A percentile compares a stretch with the other conserved stretches of the same genome.
phyloP scores from a whole-genome alignment of 2,329 filamentous ascomycete species.

The Arthrobotrys musiformis region DNA sequence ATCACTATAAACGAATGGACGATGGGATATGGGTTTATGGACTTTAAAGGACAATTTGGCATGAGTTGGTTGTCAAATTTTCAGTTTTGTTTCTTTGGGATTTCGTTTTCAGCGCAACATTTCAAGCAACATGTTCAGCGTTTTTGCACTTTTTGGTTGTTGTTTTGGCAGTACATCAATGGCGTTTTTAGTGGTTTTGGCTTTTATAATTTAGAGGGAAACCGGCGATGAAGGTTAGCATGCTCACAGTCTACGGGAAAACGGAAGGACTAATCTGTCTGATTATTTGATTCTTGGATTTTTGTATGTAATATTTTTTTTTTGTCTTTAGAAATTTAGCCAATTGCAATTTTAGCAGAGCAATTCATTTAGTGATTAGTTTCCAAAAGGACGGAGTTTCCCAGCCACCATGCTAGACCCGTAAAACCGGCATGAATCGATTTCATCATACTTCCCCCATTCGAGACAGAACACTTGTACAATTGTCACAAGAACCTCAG shows the following conservation, averaged over 20 bases:
- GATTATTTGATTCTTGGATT: not conserved
- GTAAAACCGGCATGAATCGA: not conserved
- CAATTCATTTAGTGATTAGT: not conserved
- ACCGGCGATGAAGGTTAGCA: not conserved
- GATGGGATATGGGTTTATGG: not conserved
- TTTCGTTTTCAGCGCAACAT: slow-evolving; percentile 6
- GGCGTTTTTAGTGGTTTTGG: slow-evolving; percentile 28
- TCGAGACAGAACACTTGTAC: slow-evolving; percentile 9
- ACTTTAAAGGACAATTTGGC: not conserved
- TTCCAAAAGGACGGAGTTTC: not conserved
- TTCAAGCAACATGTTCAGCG: not conserved
- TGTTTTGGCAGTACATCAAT: slow-evolving; percentile 9
- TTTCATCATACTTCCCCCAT: not conserved
- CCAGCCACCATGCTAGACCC: not conserved
- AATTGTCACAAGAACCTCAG: not conserved
- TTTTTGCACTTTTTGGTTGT: not conserved
- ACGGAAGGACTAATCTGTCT: not conserved
- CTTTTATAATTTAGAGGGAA: slow-evolving; percentile 38
- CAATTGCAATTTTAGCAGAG: not conserved
- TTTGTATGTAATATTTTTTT: not conserved
- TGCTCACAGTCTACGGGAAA: slow-evolving; percentile 14
- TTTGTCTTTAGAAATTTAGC: slow-evolving; percentile 5
- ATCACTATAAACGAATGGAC: slow-evolving; percentile 18
- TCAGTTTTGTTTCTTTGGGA: slow-evolving; percentile 8
- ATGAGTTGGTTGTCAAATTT: slow-evolving; percentile 8